Evolutionary conservation across 768 basidiomycete genomes (phyloP), one percentile per base, ranked within the genome.

Genomic region (Boletus edulis): DNA sequence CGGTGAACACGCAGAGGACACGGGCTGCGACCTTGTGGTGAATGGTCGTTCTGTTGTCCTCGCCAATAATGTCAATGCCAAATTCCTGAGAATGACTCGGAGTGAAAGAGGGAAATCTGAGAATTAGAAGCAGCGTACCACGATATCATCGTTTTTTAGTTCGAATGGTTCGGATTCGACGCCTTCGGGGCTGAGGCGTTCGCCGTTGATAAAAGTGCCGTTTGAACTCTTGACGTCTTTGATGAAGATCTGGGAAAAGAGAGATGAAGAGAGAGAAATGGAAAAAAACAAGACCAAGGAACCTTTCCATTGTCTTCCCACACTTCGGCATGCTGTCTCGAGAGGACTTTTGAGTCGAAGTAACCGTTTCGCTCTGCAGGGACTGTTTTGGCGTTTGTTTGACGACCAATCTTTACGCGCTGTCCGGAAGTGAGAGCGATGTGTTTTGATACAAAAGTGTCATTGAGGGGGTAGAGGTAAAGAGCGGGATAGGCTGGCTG

Each of bases 21-120:
- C 92, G 89, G 5, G 96, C 94, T 11, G 97, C 94, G 50, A 98
- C 97, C 72, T 99, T 98, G 76, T 98, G 95, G 73, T 99, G 97
- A 46, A 98, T 87, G 54, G 98, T 94, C 2, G 92, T 95, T 73
- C 91, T 91, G 79, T 95, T 97, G 77, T 99, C 97, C 66, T 99
- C 97, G 58, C 92, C 91, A 51, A 97, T 91, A 58, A 99, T 99
- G 75, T 98, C 97, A 65, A 98, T 99, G 53, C 97, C 97, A 70
- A 97, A 98, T 86, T 98, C 95, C 94, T 96, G 27, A 4, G 31
- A 1, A 53, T 6, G 38, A 51, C 32, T 32, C 9, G 52, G 52
- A 51, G 41, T 55, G 53, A 60, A 42, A 52, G 31, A 49, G 41
- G 54, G 37, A 35, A 52, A 24, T 47, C 32, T 17, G 18, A 51